Evolutionary conservation across 495 filamentous ascomycete genomes (phyloP), one percentile per base, ranked within the genome.

Genomic region (Xylaria cubensis): DNA sequence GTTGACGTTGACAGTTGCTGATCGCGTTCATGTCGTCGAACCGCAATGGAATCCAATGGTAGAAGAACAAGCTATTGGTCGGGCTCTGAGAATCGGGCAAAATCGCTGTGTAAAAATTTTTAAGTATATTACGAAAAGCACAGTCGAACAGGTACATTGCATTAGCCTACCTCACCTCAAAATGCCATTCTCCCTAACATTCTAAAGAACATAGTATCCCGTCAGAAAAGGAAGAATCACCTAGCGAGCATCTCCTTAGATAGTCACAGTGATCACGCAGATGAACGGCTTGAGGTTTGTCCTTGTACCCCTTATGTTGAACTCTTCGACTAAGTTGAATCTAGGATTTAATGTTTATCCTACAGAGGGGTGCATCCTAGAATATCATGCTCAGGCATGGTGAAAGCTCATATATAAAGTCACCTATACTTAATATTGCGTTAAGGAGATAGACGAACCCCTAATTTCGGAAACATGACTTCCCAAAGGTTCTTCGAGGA

Each of bases 1-100:
- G 8, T 56, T 86, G 1, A 86, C 85, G 66, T 78, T 87, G 34
- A 81, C 81, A 19, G 69, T 78, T 1, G 84, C 83, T 9, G 81
- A 78, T 64, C 79, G 76, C 13, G 78, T 87, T 19, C 78, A 81
- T 63, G 78, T 86, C 41, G 71, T 86, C 19, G 84, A 87, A 63
- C 84, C 83, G 9, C 82, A 86, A 71, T 87, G 84, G 85, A 86
- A 87, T 56, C 85, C 85, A 6, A 78, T 76, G 53, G 79, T 86
- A 3, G 85, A 87, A 68, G 77, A 77, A 24, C 85, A 87, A 68
- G 85, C 85, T 3, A 80, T 85, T 61, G 79, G 75, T 9, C 78
- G 84, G 46, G 76, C 79, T 12, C 34, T 83, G 36, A 72, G 85
- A 17, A 77, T 86, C 3, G 83, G 82, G 1, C 85, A 86, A 46